Conservation (phyloP, 2,329 filamentous ascomycete genomes). For the Aspergillus sp. region DNA sequence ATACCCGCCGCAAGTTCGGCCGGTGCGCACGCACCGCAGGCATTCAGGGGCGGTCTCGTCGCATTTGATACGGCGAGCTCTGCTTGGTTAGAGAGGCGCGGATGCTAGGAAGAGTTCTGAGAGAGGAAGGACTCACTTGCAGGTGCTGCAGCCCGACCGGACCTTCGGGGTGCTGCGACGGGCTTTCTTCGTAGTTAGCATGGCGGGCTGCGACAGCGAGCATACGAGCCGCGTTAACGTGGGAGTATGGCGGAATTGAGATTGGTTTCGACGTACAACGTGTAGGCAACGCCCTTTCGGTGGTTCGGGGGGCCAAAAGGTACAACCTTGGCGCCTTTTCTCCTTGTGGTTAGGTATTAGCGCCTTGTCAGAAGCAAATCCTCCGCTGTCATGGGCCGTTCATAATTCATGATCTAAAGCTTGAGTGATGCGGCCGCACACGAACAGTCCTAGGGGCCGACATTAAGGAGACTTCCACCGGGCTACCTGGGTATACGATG, state of each 20-base stretch:
- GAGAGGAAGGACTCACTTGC: constrained; percentile 12
- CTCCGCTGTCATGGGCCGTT: too few species aligned
- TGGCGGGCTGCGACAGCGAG: background rate
- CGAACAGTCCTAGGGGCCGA: too few species aligned
- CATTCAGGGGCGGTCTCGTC: constrained; percentile 26
- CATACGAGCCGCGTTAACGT: background rate
- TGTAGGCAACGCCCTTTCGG: background rate
- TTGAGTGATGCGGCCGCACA: too few species aligned
- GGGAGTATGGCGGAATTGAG: background rate
- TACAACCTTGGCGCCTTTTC: too few species aligned
- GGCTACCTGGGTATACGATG: too few species aligned
- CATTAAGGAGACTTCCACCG: too few species aligned
- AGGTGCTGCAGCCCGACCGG: constrained; percentile 17
- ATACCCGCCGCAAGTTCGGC: constrained; percentile 25
- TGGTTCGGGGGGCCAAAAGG: background rate
- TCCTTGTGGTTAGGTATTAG: too few species aligned
- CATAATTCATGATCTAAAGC: too few species aligned
- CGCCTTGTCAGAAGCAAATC: too few species aligned
- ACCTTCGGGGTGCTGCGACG: constrained; percentile 18
- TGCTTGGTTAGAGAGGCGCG: background rate
- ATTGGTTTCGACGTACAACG: background rate
- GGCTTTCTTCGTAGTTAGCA: background rate
- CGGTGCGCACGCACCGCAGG: constrained; percentile 21
- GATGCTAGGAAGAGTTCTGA: background rate
- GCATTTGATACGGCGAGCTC: constrained; percentile 26